phyloP scores from a whole-genome alignment of 805 yeast genomes.

The Saturnispora saitoi region DNA sequence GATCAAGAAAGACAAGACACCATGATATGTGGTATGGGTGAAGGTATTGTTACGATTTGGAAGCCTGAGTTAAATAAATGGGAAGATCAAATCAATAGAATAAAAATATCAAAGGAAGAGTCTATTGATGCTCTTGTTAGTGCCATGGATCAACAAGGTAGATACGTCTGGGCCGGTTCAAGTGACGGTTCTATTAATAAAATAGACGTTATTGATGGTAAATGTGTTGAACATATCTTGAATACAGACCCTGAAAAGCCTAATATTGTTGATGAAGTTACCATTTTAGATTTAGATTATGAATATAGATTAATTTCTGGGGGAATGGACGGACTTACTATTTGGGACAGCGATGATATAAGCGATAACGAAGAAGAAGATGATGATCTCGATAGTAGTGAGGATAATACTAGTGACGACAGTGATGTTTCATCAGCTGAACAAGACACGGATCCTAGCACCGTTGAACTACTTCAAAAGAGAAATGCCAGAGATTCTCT shows the following conservation, averaged over 20 bases:
- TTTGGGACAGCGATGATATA: conserved; percentile 52
- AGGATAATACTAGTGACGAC: conserved; percentile 9
- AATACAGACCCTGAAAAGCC: conserved; percentile 69
- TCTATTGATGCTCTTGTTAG: conserved; percentile 66
- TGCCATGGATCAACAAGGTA: conserved; percentile 43
- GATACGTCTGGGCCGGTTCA: conserved; percentile 68
- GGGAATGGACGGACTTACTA: conserved; percentile 72
- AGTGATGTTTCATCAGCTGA: conserved; percentile 2
- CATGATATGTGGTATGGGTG: conserved; percentile 76
- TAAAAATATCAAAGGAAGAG: conserved; percentile 51
- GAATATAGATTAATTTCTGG: conserved; percentile 74
- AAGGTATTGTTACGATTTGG: conserved; percentile 87
- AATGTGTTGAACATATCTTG: conserved; percentile 52
- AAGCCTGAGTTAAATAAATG: conserved; percentile 57
- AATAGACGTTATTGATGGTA: conserved; percentile 57
- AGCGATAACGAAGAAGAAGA: conserved; percentile 11
- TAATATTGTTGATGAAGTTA: conserved; percentile 63
- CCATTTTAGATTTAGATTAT: conserved; percentile 66
- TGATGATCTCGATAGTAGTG: conserved; percentile 10
- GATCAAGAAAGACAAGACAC: conserved; percentile 47
- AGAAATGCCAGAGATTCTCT: neutral
- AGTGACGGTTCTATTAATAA: conserved; percentile 67
- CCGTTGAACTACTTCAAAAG: neutral
- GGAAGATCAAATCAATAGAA: conserved; percentile 71
- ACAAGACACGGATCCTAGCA: neutral